Percentiles rank a stretch among this genome's conserved stretches.
phyloP scores from a whole-genome alignment of 2,329 filamentous ascomycete genomes.

The Plectosphaerella plurivora region DNA sequence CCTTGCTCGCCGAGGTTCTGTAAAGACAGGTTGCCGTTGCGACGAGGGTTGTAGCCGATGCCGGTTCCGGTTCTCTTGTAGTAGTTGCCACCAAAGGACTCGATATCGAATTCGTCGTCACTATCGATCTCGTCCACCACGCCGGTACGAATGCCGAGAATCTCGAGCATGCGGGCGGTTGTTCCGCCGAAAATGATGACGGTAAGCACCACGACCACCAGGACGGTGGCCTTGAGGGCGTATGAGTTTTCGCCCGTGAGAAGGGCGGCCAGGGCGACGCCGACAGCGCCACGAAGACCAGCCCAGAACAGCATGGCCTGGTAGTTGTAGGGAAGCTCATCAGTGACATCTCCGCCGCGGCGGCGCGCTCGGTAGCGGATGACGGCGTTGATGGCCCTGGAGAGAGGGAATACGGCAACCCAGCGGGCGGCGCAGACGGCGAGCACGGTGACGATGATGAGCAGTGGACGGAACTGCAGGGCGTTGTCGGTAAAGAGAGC shows the following conservation, averaged over 20 bases:
- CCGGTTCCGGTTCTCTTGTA: constrained; percentile 68
- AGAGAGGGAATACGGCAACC: constrained; percentile 91
- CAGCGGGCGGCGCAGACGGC: constrained; percentile 91
- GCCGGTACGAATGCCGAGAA: constrained; percentile 90
- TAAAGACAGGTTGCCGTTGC: constrained; percentile 57
- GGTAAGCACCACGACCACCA: constrained; percentile 93
- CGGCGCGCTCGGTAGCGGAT: constrained; percentile 80
- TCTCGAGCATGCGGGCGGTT: constrained; percentile 95
- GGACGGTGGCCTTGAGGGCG: constrained; percentile 86
- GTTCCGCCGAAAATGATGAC: constrained; percentile 99
- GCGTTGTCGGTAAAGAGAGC: constrained; percentile 90
- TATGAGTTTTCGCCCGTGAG: constrained; percentile 77
- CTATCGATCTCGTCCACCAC: constrained; percentile 97
- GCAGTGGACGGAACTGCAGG: constrained; percentile 85
- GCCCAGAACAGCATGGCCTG: constrained; percentile 99
- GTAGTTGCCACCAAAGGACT: constrained; percentile 69
- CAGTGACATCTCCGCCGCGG: constrained; percentile 67
- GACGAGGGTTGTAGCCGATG: constrained; percentile 72
- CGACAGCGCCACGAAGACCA: constrained; percentile 89
- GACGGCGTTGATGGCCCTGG: constrained; percentile 85
- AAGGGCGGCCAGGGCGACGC: constrained; percentile 87
- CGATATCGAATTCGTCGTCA: constrained; percentile 98
- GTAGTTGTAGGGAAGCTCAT: constrained; percentile 91
- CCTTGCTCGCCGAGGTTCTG: constrained; percentile 49
- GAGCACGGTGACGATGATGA: constrained; percentile 87